These are phyloP conservation scores for Amanita rubescens DNA, from an alignment of 768 basidiomycete species.

Conservation along the genomic window DNA sequence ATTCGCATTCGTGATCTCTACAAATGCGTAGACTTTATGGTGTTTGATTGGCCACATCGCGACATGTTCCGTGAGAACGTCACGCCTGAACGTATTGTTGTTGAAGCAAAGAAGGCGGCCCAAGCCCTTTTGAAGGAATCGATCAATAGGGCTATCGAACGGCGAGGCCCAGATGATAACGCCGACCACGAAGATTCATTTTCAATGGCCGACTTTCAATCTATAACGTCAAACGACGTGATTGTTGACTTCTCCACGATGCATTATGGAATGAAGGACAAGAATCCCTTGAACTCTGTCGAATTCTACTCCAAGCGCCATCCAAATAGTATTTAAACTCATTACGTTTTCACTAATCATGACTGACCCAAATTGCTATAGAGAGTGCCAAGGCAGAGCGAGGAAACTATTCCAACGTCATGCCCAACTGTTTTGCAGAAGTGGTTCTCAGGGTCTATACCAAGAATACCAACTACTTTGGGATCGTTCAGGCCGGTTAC, in stretches of 20 bases:
- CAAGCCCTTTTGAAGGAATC: conserved; percentile 10
- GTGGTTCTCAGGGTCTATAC: conserved; percentile 64
- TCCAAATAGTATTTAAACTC: conserved; percentile 39
- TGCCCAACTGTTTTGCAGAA: conserved; percentile 63
- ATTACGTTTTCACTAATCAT: neutral
- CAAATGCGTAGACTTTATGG: conserved; percentile 58
- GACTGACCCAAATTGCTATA: conserved; percentile 17
- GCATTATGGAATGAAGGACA: conserved; percentile 71
- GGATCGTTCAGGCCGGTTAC: conserved; percentile 65
- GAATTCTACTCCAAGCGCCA: conserved; percentile 68
- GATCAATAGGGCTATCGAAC: neutral
- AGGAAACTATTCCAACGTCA: conserved; percentile 58
- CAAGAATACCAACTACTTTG: conserved; percentile 48
- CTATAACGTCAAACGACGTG: conserved; percentile 41
- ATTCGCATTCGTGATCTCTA: conserved; percentile 62
- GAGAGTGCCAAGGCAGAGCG: conserved; percentile 35
- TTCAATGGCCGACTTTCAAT: conserved; percentile 13
- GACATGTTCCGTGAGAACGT: conserved; percentile 30
- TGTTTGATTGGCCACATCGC: conserved; percentile 33
- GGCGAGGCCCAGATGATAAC: conserved; percentile 13
- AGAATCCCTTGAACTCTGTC: conserved; percentile 61
- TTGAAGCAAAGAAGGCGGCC: conserved; percentile 25
- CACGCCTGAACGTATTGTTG: conserved; percentile 36
- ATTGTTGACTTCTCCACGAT: conserved; percentile 57
- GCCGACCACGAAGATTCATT: conserved; percentile 15